Evolutionary conservation across 257 asterid species (phyloP).

Genomic region (Apocynum venetum): DNA sequence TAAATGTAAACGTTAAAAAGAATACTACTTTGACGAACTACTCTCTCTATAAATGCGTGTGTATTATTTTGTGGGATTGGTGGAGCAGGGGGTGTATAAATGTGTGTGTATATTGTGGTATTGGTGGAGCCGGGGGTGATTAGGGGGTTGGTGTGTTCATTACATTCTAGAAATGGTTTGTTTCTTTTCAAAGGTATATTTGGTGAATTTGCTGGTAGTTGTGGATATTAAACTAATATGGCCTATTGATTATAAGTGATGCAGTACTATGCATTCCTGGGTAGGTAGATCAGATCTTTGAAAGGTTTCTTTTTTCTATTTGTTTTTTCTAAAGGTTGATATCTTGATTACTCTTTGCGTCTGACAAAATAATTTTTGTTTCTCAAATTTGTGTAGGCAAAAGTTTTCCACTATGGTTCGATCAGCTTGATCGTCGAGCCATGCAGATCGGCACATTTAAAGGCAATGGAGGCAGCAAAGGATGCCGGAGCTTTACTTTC

Average conservation of each 20-base stretch:
- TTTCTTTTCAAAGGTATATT: too few relatives aligned
- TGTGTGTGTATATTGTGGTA: too few relatives aligned
- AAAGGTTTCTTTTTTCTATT: not conserved
- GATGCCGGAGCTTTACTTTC: slow-evolving; percentile 88
- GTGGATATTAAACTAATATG: not conserved
- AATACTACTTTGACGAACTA: too few relatives aligned
- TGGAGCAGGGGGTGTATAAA: too few relatives aligned
- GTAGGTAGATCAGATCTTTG: not conserved
- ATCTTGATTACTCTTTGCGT: too few relatives aligned
- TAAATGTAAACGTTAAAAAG: too few relatives aligned
- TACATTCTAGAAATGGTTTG: too few relatives aligned
- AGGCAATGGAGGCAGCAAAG: slow-evolving; percentile 92
- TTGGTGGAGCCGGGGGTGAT: too few relatives aligned
- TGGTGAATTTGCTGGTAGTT: not conserved
- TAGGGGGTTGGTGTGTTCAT: too few relatives aligned
- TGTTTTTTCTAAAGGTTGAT: too few relatives aligned
- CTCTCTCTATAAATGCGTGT: too few relatives aligned
- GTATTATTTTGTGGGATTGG: too few relatives aligned
- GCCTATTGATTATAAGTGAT: not conserved
- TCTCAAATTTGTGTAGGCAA: slow-evolving; percentile 41
- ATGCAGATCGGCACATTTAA: slow-evolving; percentile 89
- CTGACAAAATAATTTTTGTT: not conserved
- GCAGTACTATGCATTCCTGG: not conserved
- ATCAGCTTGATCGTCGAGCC: slow-evolving; percentile 97
- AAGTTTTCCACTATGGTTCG: slow-evolving; percentile 92